A percentile compares a stretch with the other conserved stretches of the same genome.
phyloP scores from a whole-genome alignment of 1,139 yeast genomes.

The Hansenula sp. region DNA sequence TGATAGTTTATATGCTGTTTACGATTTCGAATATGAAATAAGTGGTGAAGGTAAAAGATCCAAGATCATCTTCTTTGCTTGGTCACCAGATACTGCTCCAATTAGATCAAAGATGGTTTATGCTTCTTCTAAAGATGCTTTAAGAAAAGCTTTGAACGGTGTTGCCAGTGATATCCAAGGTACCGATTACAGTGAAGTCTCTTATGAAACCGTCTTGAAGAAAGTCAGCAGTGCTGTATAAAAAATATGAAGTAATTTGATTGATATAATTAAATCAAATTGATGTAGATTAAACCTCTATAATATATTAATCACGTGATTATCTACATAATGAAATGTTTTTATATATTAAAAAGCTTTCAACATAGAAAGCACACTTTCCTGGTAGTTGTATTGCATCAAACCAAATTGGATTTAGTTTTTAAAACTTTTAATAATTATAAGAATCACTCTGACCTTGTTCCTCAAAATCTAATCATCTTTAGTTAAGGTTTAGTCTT shows the following conservation, averaged over 20 bases:
- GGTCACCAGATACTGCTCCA: constrained; percentile 98
- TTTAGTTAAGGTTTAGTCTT: too few species aligned
- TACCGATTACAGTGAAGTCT: constrained; percentile 95
- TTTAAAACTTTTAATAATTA: too few species aligned
- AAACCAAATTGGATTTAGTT: too few species aligned
- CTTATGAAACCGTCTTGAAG: constrained; percentile 88
- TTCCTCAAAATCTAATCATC: too few species aligned
- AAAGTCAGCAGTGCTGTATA: constrained; percentile 75
- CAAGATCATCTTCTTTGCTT: constrained; percentile 87
- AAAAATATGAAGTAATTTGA: constrained; percentile 30
- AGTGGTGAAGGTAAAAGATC: constrained; percentile 92
- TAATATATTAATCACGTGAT: too few species aligned
- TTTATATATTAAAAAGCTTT: too few species aligned
- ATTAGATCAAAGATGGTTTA: constrained; percentile 94
- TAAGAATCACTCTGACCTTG: too few species aligned
- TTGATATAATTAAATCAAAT: background rate
- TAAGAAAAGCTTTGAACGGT: constrained; percentile 96
- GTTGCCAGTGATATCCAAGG: constrained; percentile 94
- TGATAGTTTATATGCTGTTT: constrained; percentile 94
- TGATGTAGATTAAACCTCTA: too few species aligned
- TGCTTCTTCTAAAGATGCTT: constrained; percentile 96
- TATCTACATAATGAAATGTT: too few species aligned
- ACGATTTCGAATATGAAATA: constrained; percentile 92
- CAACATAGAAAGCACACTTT: too few species aligned
- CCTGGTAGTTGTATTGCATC: too few species aligned